Evolutionary conservation across 495 filamentous ascomycete species (phyloP), one percentile per base, ranked within the genome.

Genomic region (Penicillium argentinense): DNA sequence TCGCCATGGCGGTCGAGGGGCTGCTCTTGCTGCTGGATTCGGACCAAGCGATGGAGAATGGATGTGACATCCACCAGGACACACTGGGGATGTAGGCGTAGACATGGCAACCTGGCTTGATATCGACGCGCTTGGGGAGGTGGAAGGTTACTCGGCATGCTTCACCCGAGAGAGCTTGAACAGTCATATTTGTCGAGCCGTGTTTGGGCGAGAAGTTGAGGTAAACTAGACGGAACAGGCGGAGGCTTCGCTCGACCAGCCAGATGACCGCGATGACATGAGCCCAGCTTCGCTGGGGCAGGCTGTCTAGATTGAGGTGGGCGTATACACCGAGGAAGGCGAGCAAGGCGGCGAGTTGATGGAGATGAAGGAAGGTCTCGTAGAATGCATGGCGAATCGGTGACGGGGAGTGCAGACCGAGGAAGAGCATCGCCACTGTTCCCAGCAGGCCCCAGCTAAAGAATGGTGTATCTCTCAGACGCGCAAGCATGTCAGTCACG

Each of bases 351-450:
- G 82, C 77, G 5, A 80, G 59, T 45, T 93, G 90, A 61, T 96
- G 90, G 16, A 89, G 53, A 43, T 88, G 67, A 48, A 95, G 80
- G 72, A 96, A 96, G 0, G 77, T 84, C 64, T 95, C 90, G 63
- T 95, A 96, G 60, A 86, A 92, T n/a, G 89, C 88, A 65, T 95
- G 90, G 26, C 90, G 79, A 40, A 95, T 71, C 14, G 83, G 77
- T 9, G 88, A 91, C 9, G 80, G 76, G 2, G 90, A 86, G 59
- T 93, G 89, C 28, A 89, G 63, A 12, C 71, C 48, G 24, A 96
- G 81, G 34, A 76, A 72, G 23, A 83, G 59, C 63, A 92, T 81
- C 0, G 83, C 74, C 33, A 74, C 63, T 0, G 80, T 81, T 21
- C 68, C 69, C 12, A 76, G 39, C 5, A 76, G 41, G 0, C 78